A percentile compares a stretch with the other conserved stretches of the same genome.
phyloP scores from a whole-genome alignment of 2,329 filamentous ascomycete genomes.

The Akanthomyces uredinophilus region DNA sequence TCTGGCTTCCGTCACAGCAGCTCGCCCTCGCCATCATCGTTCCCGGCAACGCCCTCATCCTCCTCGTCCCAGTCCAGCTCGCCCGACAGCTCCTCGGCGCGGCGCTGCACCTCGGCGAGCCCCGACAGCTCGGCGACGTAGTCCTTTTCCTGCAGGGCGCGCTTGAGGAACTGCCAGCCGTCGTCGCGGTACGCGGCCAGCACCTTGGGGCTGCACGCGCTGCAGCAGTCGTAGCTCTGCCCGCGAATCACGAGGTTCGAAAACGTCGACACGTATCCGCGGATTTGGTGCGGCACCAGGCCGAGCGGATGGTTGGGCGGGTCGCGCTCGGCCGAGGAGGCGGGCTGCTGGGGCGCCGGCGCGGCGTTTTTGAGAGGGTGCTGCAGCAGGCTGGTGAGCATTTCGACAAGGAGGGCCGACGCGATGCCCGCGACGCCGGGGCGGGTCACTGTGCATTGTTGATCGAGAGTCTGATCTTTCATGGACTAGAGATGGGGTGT shows the following conservation, averaged over 20 bases:
- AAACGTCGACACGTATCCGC: slow-evolving; percentile 71
- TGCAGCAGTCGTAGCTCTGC: slow-evolving; percentile 73
- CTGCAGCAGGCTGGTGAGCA: slow-evolving; percentile 82
- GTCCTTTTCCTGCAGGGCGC: slow-evolving; percentile 67
- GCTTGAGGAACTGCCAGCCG: slow-evolving; percentile 73
- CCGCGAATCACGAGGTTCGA: slow-evolving; percentile 69
- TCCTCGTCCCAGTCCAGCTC: slow-evolving; percentile 60
- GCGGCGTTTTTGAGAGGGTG: slow-evolving; percentile 68
- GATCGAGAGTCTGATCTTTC: slow-evolving; percentile 91
- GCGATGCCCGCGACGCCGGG: slow-evolving; percentile 90
- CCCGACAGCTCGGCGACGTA: slow-evolving; percentile 75
- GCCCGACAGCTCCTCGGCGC: slow-evolving; percentile 45
- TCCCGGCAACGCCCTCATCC: slow-evolving; percentile 40
- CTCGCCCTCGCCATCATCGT: slow-evolving; percentile 49
- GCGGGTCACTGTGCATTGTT: slow-evolving; percentile 95
- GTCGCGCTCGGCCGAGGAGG: slow-evolving; percentile 42
- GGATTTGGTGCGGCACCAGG: slow-evolving; percentile 73
- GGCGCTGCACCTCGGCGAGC: slow-evolving; percentile 63
- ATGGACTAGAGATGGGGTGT: slow-evolving; percentile 59
- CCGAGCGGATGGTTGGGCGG: slow-evolving; percentile 57
- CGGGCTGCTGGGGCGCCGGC: slow-evolving; percentile 46
- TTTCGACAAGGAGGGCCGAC: slow-evolving; percentile 83
- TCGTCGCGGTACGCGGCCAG: slow-evolving; percentile 60
- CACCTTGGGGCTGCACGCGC: slow-evolving; percentile 69
- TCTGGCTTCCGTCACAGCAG: slow-evolving; percentile 33